These are phyloP conservation scores for Microbotryum scabiosae DNA, from an alignment of 1,284 basidiomycete species.

Conservation along the genomic window DNA sequence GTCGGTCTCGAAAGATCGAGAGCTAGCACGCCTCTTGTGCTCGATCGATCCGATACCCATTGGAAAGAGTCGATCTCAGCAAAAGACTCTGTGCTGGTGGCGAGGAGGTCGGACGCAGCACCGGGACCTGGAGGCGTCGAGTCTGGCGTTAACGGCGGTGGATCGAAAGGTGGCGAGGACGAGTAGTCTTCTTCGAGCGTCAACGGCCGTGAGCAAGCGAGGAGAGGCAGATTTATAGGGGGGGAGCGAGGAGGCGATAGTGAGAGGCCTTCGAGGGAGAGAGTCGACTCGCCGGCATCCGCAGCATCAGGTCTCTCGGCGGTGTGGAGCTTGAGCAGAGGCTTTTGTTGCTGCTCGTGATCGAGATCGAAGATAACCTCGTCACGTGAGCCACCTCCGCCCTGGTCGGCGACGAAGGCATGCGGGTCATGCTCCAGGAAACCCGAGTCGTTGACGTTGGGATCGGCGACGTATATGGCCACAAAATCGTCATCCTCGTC, in stretches of 20 bases:
- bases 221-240: not conserved
- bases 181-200: not conserved
- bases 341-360: not conserved
- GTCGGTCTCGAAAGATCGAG: too few species aligned
- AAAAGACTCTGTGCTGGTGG: conserved; percentile 3
- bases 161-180: not conserved
- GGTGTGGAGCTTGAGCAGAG: not conserved
- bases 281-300: not conserved
- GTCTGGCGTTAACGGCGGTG: not conserved
- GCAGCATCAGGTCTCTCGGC: not conserved
- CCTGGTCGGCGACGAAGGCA: too few species aligned
- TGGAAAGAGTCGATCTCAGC: too few species aligned
- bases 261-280: not conserved
- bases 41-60: too few species aligned
- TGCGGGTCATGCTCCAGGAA: not conserved
- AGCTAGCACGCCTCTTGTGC: too few species aligned
- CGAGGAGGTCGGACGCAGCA: not conserved
- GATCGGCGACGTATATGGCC: not conserved
- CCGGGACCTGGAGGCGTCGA: not conserved
- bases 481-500: not conserved
- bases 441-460: not conserved
- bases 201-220: not conserved
- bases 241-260: not conserved
- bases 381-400: not conserved
- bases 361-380: not conserved